These are phyloP conservation scores for Cryptococcus amylolentus DNA, from an alignment of 1,284 basidiomycete species.

Conservation along the genomic window DNA sequence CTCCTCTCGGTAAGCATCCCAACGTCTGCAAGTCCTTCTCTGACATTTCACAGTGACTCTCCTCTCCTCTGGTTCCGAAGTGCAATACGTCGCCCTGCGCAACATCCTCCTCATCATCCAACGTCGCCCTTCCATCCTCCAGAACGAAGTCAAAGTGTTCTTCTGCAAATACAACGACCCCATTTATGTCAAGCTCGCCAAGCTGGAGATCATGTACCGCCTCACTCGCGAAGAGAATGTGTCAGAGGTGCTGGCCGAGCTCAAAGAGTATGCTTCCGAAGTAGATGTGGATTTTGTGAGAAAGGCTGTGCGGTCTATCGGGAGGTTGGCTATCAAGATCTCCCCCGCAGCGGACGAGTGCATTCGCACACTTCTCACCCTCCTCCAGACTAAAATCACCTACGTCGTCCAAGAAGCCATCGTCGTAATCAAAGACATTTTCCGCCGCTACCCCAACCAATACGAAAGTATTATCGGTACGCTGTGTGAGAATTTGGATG, in stretches of 20 bases:
- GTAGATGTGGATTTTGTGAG: conserved; percentile 98
- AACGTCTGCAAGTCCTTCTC: neutral
- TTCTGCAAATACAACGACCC: conserved; percentile 99
- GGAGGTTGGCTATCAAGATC: conserved; percentile 94
- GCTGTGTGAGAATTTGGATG: conserved; percentile 90
- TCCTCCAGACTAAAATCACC: conserved; percentile 87
- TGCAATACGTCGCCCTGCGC: conserved; percentile 95
- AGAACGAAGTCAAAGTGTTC: conserved; percentile 96
- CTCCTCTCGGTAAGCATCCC: conserved; percentile 70
- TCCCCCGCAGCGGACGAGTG: conserved; percentile 89
- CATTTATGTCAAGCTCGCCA: conserved; percentile 95
- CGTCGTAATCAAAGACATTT: conserved; percentile 99
- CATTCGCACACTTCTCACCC: conserved; percentile 84
- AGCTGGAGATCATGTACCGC: conserved; percentile 97
- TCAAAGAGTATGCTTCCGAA: conserved; percentile 97
- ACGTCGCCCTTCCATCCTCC: conserved; percentile 80
- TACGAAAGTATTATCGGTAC: conserved; percentile 97
- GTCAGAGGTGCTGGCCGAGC: conserved; percentile 86
- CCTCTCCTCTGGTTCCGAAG: conserved; percentile 59
- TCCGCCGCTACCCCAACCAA: conserved; percentile 94
- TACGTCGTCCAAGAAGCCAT: conserved; percentile 98
- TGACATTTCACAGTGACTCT: conserved; percentile 53
- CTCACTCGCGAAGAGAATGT: conserved; percentile 89
- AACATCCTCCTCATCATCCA: conserved; percentile 97
- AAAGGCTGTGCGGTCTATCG: conserved; percentile 89